Conservation (phyloP, 306 rosid genomes). For the Dalbergia cultrata region DNA sequence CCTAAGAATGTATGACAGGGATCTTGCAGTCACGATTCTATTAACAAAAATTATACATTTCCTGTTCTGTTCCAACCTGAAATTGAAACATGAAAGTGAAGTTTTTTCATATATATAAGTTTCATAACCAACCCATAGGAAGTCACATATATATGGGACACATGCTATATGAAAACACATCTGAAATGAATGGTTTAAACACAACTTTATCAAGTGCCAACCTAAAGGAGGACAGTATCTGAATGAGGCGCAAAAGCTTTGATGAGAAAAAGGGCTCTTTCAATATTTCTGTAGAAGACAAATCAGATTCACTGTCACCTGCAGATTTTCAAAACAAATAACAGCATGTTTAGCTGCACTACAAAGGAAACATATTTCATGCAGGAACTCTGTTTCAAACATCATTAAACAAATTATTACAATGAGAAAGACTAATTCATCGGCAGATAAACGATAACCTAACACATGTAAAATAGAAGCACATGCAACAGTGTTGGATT, state of each 20-base stretch:
- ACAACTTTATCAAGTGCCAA: conserved; percentile 53
- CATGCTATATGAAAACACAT: conserved; percentile 29
- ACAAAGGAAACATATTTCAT: conserved; percentile 33
- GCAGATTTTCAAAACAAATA: conserved; percentile 41
- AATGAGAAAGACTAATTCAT: neutral
- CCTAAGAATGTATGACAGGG: conserved; percentile 77
- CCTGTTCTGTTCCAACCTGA: conserved; percentile 75
- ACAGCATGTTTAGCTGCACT: conserved; percentile 27
- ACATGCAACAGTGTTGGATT: conserved; percentile 8
- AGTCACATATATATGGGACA: conserved; percentile 18
- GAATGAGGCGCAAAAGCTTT: conserved; percentile 80
- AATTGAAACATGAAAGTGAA: conserved; percentile 41
- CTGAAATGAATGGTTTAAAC: conserved; percentile 38
- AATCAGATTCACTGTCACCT: conserved; percentile 64
- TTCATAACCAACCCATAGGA: conserved; percentile 34
- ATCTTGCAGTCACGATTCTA: conserved; percentile 87
- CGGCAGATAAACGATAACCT: conserved; percentile 34
- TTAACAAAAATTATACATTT: conserved; percentile 94
- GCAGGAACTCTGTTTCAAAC: conserved; percentile 38
- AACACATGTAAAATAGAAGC: conserved; percentile 25
- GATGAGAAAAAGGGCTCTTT: conserved; percentile 83
- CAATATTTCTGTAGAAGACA: conserved; percentile 61
- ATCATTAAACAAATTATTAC: conserved; percentile 1
- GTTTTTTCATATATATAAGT: conserved; percentile 25
- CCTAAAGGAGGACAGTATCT: conserved; percentile 84